phyloP scores from a whole-genome alignment of 2,329 filamentous ascomycete species.

The Pyrenophora tritici-repentis region DNA sequence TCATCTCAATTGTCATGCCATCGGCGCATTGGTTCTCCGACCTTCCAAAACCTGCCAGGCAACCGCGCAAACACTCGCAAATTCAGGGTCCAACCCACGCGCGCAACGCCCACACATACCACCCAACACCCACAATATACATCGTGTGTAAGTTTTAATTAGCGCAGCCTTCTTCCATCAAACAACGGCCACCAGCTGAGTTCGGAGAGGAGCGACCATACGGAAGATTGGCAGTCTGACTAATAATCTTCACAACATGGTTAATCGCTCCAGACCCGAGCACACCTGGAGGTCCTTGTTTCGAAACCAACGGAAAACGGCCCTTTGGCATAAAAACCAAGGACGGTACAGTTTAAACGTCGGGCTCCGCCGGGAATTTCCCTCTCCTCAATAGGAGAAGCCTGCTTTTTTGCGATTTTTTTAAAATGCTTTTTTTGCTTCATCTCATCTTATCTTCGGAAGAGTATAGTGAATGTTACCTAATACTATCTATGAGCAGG shows the following conservation, averaged over 20 bases:
- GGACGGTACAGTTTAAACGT: no score
- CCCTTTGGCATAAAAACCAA: background rate
- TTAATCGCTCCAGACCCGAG: slow-evolving; percentile 4
- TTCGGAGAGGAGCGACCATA: slow-evolving; percentile 4
- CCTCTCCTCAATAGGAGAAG: no score
- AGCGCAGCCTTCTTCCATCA: background rate
- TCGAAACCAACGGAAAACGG: background rate
- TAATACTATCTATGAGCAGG: no score
- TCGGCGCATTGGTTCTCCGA: background rate
- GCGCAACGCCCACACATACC: background rate
- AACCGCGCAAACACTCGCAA: background rate
- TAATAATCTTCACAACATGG: background rate
- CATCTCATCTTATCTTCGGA: no score
- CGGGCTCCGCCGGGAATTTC: background rate
- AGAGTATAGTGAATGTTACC: no score
- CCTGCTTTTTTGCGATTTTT: no score
- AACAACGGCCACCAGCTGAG: background rate
- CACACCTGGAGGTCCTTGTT: background rate
- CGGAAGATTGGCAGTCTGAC: background rate
- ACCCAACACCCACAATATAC: background rate
- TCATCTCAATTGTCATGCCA: background rate
- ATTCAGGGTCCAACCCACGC: background rate
- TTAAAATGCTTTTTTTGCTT: background rate
- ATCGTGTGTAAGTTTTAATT: background rate
- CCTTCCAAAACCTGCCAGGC: background rate